phyloP scores from a whole-genome alignment of 257 asterid genomes.

The Gentiana dahurica region DNA sequence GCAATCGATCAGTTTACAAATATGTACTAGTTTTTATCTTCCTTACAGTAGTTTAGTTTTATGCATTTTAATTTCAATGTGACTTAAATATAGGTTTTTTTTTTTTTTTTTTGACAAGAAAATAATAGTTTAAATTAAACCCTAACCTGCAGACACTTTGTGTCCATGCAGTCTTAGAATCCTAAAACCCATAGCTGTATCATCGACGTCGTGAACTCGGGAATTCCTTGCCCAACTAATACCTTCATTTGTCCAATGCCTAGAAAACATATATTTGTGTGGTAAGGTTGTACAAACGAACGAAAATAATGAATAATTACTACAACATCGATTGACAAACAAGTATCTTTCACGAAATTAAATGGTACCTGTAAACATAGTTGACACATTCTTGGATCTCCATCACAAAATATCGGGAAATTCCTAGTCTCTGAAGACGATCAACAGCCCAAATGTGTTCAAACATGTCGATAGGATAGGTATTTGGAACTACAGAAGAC shows the following conservation, averaged over 20 bases:
- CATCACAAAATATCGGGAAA: constrained; percentile 47
- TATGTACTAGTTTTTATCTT: too few relatives aligned
- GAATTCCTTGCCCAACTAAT: constrained; percentile 89
- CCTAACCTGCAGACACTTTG: constrained; percentile 58
- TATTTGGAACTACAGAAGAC: constrained; percentile 51
- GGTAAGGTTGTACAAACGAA: too few relatives aligned
- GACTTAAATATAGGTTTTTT: background rate
- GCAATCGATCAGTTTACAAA: too few relatives aligned
- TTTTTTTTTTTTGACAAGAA: background rate
- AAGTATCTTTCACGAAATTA: background rate
- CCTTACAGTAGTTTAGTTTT: too few relatives aligned
- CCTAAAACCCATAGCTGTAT: constrained; percentile 95
- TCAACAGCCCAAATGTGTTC: constrained; percentile 84
- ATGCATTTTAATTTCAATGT: too few relatives aligned
- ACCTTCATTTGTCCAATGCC: constrained; percentile 73
- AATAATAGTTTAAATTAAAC: background rate
- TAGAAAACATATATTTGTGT: constrained; percentile 5
- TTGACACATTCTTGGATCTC: constrained; percentile 58
- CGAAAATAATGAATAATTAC: background rate
- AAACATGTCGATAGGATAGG: constrained; percentile 89
- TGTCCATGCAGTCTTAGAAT: constrained; percentile 79
- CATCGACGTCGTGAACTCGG: constrained; percentile 66
- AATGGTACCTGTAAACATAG: constrained; percentile 45
- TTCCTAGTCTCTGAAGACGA: constrained; percentile 64
- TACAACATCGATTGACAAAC: background rate